Percentiles rank a stretch among this genome's conserved stretches.
Conservation (phyloP, 1,284 basidiomycete species). For the Ceratobasidium sp. region DNA sequence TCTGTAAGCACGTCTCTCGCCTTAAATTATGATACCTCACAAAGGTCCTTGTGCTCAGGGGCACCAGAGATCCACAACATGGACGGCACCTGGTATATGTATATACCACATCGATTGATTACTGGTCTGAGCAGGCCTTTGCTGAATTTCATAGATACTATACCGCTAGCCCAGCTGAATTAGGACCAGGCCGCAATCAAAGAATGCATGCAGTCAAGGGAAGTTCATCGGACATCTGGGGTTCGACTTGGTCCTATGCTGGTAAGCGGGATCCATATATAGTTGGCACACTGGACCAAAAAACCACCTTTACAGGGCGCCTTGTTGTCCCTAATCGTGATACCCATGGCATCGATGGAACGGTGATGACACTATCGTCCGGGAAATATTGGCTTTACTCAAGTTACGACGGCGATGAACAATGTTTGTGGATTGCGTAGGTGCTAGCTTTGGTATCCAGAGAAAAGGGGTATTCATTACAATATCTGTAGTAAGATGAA, state of each 20-base stretch:
- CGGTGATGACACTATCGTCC: conserved; percentile 13
- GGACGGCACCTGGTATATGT: conserved; percentile 36
- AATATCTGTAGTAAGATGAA: background rate
- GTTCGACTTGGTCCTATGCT: conserved; percentile 27
- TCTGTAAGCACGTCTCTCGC: conserved; percentile 46
- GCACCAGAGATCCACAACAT: conserved; percentile 39
- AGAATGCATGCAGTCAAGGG: conserved; percentile 25
- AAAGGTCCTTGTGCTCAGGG: background rate
- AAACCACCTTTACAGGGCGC: background rate
- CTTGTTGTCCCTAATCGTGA: background rate
- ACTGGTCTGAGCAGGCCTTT: too few species aligned
- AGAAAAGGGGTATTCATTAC: background rate
- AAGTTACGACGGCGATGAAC: conserved; percentile 9
- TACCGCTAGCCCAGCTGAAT: background rate
- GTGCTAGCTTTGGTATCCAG: background rate
- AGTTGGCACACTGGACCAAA: background rate
- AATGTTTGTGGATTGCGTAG: conserved; percentile 38
- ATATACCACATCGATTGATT: background rate
- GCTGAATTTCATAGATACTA: conserved; percentile 10
- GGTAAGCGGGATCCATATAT: background rate
- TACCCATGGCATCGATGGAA: conserved; percentile 31
- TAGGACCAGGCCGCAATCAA: background rate
- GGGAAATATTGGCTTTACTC: conserved; percentile 37
- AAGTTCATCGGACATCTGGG: conserved; percentile 23
- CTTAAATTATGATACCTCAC: background rate